Base-by-base conservation (phyloP, 169 alveolate genomes). In the Eimeria acervulina region DNA sequence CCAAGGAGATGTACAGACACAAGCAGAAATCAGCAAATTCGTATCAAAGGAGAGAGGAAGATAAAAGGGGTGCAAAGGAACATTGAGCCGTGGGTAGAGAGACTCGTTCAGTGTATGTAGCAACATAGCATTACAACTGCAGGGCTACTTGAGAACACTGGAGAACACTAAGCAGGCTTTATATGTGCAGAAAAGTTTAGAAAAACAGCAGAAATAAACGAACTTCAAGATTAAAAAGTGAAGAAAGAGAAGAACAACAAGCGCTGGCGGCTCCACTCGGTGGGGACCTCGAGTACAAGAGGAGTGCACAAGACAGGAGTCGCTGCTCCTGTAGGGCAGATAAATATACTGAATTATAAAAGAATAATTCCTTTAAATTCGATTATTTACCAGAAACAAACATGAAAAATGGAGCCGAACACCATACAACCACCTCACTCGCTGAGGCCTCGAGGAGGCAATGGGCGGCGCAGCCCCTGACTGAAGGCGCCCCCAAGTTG, bases 401-500 rank as follows among this genome's bases (percentile, higher is more conserved):
- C 12, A 10, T 1, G 5, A 61, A 61, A 4, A 61, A 13, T 1
- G 17, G 26, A 13, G 36, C 72, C 13, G 26, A 26, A 7, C 17
- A 26, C 7, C 72, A 61, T 2, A 61, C 72, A 61, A 36, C 72
- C 12, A 36, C 66, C 66, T 55, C 66, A 55, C n/a, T 47, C n/a
- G 23, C 66, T 61, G 72, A 61, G 72, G 72, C 72, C 7, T 3
- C 4, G 72, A 61, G 38, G n/a, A 61, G 36, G 72, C 72, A 61
- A 61, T 26, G 72, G 72, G 38, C 72, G 72, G 72, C 72, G 72
- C 72, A 61, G 72, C 72, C 72, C 72, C 72, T 26, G 72, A 47
- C 66, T 7, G 15, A 19, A 13, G 36, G 36, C 72, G 72, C 72
- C 72, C 72, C 72, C 36, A 36, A 26, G 72, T 2, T 61, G 38